Evolutionary conservation across 2,329 filamentous ascomycete genomes (phyloP), one percentile per base, ranked within the genome.

Genomic region (Phoma sp.): DNA sequence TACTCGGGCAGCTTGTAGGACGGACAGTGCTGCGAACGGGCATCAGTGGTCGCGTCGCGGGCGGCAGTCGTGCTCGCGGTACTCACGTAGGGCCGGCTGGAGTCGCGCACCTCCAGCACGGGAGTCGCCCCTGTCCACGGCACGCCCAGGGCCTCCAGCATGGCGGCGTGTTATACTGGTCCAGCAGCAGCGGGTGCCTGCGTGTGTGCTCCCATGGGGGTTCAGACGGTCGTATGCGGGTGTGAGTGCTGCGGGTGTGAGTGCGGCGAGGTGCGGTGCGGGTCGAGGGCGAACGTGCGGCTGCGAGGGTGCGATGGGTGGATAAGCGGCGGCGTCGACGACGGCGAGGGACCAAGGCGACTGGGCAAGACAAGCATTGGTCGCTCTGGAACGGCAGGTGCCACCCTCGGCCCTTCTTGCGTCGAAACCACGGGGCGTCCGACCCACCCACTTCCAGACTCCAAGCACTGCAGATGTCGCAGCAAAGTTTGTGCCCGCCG

Each of bases 1-100:
- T 81, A 77, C 58, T 82, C 83, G 32, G 85, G 85, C 15, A 89
- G 78, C 20, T 83, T 81, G 66, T 87, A 85, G 23, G 86, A 84
- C 17, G 84, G 85, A 67, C 87, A 89, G 62, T 83, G 81, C 60
- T 83, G 69, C 59, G 39, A 49, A 21, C 15, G 18, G 28, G 14
- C 9, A 65, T 73, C 59, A 73, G 69, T 64, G 56, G 68, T 61
- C 59, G 53, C 39, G 47, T 54, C 32, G 40, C 29, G 17, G 15
- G 36, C 20, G 2, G 42, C 25, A 15, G 52, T 42, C 20, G 53
- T 28, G 39, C 47, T 38, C 36, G 59, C 33, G 45, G 33, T 60
- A 68, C 71, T 64, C 64, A 74, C 71, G 47, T 62, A 71, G 56
- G 68, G 60, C 47, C 62, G 54, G 60, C 63, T 69, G 60, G 61